Base-by-base conservation (phyloP, 768 basidiomycete genomes). In the Trametes maxima region DNA sequence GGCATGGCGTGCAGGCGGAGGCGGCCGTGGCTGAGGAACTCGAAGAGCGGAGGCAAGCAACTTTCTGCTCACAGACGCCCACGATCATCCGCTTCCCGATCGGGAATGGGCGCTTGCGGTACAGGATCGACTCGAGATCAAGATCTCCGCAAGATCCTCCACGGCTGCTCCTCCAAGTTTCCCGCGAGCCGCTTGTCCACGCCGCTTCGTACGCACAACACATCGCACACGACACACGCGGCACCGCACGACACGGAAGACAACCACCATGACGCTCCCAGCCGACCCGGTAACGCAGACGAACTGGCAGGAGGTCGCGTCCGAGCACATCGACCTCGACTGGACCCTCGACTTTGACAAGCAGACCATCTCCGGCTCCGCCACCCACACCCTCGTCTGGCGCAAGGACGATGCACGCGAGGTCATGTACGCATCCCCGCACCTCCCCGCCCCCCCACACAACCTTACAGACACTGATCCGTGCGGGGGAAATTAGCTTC, bases 291-390 rank as follows among this genome's bases (percentile, higher is more conserved):
- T 91, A 0, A 88, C 89, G 0, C 89, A 94, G 69, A 83, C 92
- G 22, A 97, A 97, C 76, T 93, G 91, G 73, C 72, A 76, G 5
- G 76, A 87, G 48, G 80, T 95, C 65, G 73, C 77, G 2, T 86
- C 90, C 0, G 79, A 83, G 39, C 85, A 92, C 70, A 75, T 94
- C 16, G 75, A 82, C 21, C 84, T 97, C 52, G 81, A 90, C 65
- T 96, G 94, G 94, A 75, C 67, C 0, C 75, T 97, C 64, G 87
- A 97, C 74, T 97, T 94, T 71, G 67, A 78, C 0, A 70, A 78
- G 3, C 74, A 87, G 67, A 75, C 80, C 52, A 77, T 96, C 62
- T 72, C 75, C 33, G 95, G 95, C 0, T 80, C 82, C 19, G 91
- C 81, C 10, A 81, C 78, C 0, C 88, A 95, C 70, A 78, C 76